Percentiles rank a stretch among this genome's conserved stretches.
These are phyloP conservation scores for Steccherinum ochraceum DNA, from an alignment of 768 basidiomycete genomes.

Conservation along the genomic window DNA sequence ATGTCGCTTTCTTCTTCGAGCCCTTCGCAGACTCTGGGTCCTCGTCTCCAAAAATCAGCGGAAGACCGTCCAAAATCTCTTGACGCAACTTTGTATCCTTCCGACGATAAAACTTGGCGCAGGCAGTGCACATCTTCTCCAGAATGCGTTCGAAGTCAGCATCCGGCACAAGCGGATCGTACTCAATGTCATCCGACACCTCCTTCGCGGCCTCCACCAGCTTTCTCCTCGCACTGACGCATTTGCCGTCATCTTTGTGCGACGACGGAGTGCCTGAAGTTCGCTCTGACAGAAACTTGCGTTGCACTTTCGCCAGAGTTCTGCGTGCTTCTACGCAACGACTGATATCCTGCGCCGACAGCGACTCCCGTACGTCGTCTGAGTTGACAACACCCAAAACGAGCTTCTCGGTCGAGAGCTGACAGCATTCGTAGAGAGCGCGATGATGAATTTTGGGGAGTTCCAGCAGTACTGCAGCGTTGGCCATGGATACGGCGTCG, in stretches of 20 bases:
- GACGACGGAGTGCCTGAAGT: too few relatives aligned
- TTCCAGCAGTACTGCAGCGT: background rate
- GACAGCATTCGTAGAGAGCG: slow-evolving; percentile 4
- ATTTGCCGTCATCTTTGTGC: background rate
- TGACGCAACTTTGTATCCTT: background rate
- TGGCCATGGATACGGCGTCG: slow-evolving; percentile 1
- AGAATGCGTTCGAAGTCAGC: background rate
- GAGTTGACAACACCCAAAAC: background rate
- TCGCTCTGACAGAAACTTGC: too few relatives aligned
- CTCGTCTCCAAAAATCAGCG: background rate
- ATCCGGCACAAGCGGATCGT: background rate
- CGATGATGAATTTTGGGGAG: background rate
- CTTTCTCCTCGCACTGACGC: background rate
- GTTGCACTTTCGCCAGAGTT: background rate
- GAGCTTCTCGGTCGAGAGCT: slow-evolving; percentile 1
- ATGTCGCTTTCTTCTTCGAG: background rate
- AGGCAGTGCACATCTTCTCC: background rate
- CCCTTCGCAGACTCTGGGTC: background rate
- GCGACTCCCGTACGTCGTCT: background rate
- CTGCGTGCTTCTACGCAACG: background rate
- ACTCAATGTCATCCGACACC: background rate
- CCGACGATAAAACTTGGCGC: background rate
- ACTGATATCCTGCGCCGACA: slow-evolving; percentile 1
- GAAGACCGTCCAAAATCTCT: background rate
- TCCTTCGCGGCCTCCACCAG: background rate